These are phyloP conservation scores for Colletotrichum horii DNA, from an alignment of 2,329 filamentous ascomycete species.

Conservation along the genomic window DNA sequence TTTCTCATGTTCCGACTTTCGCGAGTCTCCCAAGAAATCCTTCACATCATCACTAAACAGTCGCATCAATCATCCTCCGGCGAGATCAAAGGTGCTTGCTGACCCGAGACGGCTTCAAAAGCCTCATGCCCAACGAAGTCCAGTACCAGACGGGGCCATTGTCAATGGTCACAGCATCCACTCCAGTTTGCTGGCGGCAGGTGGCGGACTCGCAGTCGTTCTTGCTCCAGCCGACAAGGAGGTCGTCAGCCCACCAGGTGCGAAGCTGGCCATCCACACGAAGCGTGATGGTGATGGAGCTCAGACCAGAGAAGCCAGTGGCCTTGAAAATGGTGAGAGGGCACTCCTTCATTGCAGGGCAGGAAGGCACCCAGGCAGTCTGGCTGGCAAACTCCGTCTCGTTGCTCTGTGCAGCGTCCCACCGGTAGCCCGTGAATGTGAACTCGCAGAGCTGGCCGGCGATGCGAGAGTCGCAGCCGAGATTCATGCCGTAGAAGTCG, in stretches of 20 bases:
- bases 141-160: slow-evolving; percentile 2
- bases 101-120: slow-evolving; percentile 8
- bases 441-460: slow-evolving; percentile 44
- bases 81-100: background rate
- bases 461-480: slow-evolving; percentile 34
- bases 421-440: slow-evolving; percentile 45
- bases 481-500: slow-evolving; percentile 41
- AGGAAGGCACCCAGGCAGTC: slow-evolving; percentile 45
- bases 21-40: slow-evolving; percentile 17
- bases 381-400: slow-evolving; percentile 33
- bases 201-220: slow-evolving; percentile 42
- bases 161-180: background rate
- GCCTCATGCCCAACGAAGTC: background rate
- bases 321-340: slow-evolving; percentile 38
- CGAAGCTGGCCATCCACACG: slow-evolving; percentile 41
- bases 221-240: slow-evolving; percentile 45
- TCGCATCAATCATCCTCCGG: background rate
- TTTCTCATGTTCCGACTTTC: background rate
- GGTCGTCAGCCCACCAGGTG: slow-evolving; percentile 47
- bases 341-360: slow-evolving; percentile 38
- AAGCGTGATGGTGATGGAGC: slow-evolving; percentile 42
- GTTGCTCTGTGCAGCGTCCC: slow-evolving; percentile 32
- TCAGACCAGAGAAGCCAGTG: slow-evolving; percentile 42
- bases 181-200: slow-evolving; percentile 31
- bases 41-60: background rate